Percentiles rank a stretch among this genome's conserved stretches.
Conservation (phyloP, 441 rosid species). For the Codiaeum variegatum region DNA sequence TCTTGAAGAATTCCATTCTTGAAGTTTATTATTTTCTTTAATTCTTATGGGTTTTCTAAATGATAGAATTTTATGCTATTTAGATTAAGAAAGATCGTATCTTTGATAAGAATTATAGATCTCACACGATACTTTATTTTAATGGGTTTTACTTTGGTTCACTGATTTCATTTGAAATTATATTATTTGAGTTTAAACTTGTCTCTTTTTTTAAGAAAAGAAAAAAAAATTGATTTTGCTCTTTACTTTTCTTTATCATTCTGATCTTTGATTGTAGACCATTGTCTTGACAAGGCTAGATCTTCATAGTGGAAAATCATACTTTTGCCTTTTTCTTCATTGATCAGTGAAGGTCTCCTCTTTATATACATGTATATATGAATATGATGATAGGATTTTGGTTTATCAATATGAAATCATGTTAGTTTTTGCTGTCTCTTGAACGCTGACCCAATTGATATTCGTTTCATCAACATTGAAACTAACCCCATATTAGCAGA, state of each 20-base stretch:
- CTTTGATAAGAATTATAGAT: constrained; percentile 22
- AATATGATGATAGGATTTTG: constrained; percentile 6
- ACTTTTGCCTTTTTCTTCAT: constrained; percentile 2
- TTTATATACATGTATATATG: neutral
- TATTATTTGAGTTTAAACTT: constrained; percentile 1
- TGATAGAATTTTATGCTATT: constrained; percentile 10
- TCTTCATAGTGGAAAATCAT: constrained; percentile 7
- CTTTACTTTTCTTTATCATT: neutral
- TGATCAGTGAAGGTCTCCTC: neutral
- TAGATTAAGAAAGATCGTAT: neutral
- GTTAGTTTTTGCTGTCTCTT: neutral
- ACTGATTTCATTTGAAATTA: neutral
- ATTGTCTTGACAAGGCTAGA: constrained; percentile 13
- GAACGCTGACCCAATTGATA: neutral
- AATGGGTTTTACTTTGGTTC: constrained; percentile 7
- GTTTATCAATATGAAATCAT: neutral
- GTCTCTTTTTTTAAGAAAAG: no score
- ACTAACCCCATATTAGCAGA: neutral
- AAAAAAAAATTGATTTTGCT: neutral
- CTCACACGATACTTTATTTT: constrained; percentile 16
- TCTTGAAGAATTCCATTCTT: constrained; percentile 3
- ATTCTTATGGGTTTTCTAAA: constrained; percentile 10
- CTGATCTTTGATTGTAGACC: constrained; percentile 15
- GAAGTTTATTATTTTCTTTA: neutral
- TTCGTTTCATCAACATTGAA: neutral